Conservation (phyloP, 371 early-diverging fungal species). For the Cokeromyces recurvatus region DNA sequence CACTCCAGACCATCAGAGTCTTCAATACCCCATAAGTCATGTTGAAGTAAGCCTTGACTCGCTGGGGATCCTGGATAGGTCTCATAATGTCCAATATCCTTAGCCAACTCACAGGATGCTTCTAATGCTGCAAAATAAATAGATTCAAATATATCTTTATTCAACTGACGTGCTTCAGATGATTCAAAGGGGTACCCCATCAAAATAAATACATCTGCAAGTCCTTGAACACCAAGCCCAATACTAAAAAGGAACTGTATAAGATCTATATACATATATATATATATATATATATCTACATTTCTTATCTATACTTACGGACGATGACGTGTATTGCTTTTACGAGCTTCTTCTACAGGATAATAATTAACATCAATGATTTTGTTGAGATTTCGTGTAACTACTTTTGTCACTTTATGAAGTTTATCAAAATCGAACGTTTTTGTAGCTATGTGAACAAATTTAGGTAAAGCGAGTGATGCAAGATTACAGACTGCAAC, state of each 20-base stretch:
- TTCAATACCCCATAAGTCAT: conserved; percentile 90
- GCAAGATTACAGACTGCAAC: conserved; percentile 99
- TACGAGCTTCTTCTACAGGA: conserved; percentile 89
- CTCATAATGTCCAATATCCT: conserved; percentile 81
- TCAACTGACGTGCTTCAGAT: conserved; percentile 84
- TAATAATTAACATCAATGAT: conserved; percentile 98
- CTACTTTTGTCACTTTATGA: conserved; percentile 72
- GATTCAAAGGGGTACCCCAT: conserved; percentile 97
- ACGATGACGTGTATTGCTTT: conserved; percentile 93
- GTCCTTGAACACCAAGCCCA: conserved; percentile 98
- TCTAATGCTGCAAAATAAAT: conserved; percentile 98
- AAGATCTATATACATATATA: too few species aligned
- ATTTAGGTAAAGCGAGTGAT: conserved; percentile 94
- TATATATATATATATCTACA: not conserved
- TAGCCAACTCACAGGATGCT: conserved; percentile 92
- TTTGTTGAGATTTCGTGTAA: conserved; percentile 92
- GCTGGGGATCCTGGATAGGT: conserved; percentile 91
- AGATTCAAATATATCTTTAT: conserved; percentile 94
- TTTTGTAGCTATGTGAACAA: conserved; percentile 64
- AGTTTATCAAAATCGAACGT: conserved; percentile 71
- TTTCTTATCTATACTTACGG: conserved; percentile 59
- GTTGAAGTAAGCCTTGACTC: conserved; percentile 94
- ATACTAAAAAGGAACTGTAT: conserved; percentile 40
- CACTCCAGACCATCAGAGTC: conserved; percentile 93
- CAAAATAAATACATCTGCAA: conserved; percentile 97